Evolutionary conservation across 345 rosid genomes (phyloP).

Genomic region (Kandelia obovata): DNA sequence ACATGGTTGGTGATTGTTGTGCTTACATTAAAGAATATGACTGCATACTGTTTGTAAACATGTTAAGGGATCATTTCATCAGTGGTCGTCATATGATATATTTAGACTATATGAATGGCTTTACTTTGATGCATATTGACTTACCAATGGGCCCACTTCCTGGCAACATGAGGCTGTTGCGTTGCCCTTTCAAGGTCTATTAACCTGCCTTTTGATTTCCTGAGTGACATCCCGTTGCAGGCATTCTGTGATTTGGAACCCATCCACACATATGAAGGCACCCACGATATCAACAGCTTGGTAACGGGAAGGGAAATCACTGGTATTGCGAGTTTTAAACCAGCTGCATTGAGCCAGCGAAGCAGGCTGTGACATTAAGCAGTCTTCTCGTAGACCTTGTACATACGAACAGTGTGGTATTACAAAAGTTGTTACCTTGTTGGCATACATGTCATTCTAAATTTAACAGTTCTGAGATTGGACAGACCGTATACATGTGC

Average conservation of each 20-base stretch:
- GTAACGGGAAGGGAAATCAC: slow-evolving; percentile 90
- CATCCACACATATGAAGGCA: slow-evolving; percentile 90
- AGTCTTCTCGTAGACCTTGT: neutral
- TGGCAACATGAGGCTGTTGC: neutral
- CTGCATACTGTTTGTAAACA: no score
- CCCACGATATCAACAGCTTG: slow-evolving; percentile 85
- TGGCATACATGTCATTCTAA: no score
- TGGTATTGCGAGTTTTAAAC: slow-evolving; percentile 82
- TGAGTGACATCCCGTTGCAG: slow-evolving; percentile 35
- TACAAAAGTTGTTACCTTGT: no score
- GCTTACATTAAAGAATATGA: neutral
- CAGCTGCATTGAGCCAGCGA: slow-evolving; percentile 34
- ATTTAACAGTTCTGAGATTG: no score
- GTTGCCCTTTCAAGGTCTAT: neutral
- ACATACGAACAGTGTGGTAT: no score
- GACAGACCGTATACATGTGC: no score
- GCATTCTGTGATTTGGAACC: slow-evolving; percentile 99
- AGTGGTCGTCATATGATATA: no score
- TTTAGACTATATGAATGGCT: no score
- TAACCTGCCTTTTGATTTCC: neutral
- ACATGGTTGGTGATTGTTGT: neutral
- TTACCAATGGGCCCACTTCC: neutral
- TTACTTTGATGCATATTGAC: no score
- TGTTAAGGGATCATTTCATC: no score
- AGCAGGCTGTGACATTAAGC: slow-evolving; percentile 60